These are phyloP conservation scores for Bryoerythrophyllum caledonicum DNA, from an alignment of 225 moss, liverwort and hornwort species.

Conservation along the genomic window DNA sequence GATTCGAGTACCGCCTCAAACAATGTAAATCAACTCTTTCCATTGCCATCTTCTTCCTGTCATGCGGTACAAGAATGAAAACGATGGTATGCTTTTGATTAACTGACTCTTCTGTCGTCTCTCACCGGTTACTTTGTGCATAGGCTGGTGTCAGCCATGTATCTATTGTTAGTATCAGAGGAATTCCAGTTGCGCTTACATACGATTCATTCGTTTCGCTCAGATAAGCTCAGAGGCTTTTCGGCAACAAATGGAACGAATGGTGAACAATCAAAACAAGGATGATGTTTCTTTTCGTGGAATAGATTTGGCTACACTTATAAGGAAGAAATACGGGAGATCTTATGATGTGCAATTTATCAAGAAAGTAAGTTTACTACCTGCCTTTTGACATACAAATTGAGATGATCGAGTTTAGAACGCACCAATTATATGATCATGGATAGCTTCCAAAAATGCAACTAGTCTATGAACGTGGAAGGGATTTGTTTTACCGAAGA, in stretches of 20 bases:
- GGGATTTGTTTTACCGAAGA: background rate
- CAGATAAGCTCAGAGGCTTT: slow-evolving; percentile 71
- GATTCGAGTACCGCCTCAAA: background rate
- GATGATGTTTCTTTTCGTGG: slow-evolving; percentile 93
- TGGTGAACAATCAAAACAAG: slow-evolving; percentile 65
- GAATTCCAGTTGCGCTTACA: slow-evolving; percentile 19
- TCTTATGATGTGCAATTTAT: slow-evolving; percentile 97
- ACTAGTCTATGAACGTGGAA: background rate
- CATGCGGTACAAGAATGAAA: background rate
- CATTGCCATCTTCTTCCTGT: background rate
- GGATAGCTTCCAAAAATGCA: background rate
- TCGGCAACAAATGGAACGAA: slow-evolving; percentile 90
- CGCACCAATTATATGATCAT: background rate
- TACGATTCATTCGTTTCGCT: slow-evolving; percentile 17
- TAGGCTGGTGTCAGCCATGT: background rate
- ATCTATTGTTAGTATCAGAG: background rate
- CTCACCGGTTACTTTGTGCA: background rate
- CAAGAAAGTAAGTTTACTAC: slow-evolving; percentile 70
- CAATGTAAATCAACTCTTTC: background rate
- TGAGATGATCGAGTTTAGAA: background rate
- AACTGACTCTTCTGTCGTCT: background rate
- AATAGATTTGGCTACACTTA: slow-evolving; percentile 88
- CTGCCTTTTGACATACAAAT: slow-evolving; percentile 2
- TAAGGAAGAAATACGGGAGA: slow-evolving; percentile 95
- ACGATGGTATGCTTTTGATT: background rate